Conservation (phyloP, 2,329 filamentous ascomycete species). For the Rhinocladiella mackenziei region DNA sequence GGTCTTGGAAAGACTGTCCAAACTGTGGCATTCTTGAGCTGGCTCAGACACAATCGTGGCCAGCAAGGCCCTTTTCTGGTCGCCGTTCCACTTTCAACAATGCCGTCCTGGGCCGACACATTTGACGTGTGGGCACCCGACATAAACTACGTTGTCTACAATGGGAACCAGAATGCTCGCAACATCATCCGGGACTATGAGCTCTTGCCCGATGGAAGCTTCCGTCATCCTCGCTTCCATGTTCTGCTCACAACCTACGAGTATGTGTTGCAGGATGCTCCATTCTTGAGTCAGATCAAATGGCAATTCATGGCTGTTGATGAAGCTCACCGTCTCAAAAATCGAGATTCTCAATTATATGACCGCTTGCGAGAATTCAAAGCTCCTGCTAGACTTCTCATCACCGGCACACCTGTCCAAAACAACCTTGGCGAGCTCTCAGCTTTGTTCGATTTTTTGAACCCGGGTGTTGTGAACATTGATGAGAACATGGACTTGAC, state of each 20-base stretch:
- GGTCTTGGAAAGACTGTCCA: slow-evolving; percentile 97
- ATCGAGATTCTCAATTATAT: slow-evolving; percentile 91
- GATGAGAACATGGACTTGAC: slow-evolving; percentile 86
- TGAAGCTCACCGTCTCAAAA: slow-evolving; percentile 95
- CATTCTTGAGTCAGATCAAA: slow-evolving; percentile 83
- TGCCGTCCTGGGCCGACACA: slow-evolving; percentile 96
- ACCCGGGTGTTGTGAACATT: slow-evolving; percentile 87
- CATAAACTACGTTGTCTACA: slow-evolving; percentile 94
- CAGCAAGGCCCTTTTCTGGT: slow-evolving; percentile 96
- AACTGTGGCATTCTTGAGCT: slow-evolving; percentile 94
- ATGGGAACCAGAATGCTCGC: slow-evolving; percentile 80
- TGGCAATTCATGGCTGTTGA: slow-evolving; percentile 98
- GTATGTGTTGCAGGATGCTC: slow-evolving; percentile 81
- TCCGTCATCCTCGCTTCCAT: slow-evolving; percentile 90
- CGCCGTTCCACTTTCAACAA: slow-evolving; percentile 93
- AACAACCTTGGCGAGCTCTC: slow-evolving; percentile 92
- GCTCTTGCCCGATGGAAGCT: slow-evolving; percentile 77
- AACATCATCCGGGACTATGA: slow-evolving; percentile 87
- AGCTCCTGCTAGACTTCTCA: slow-evolving; percentile 81
- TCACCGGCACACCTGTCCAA: slow-evolving; percentile 95
- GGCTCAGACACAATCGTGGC: slow-evolving; percentile 81
- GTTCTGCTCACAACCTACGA: slow-evolving; percentile 97
- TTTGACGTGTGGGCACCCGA: slow-evolving; percentile 96
- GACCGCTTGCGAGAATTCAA: slow-evolving; percentile 79
- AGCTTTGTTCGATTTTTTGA: slow-evolving; percentile 90